A percentile compares a stretch with the other conserved stretches of the same genome.
phyloP scores from a whole-genome alignment of 1,284 basidiomycete species.

The Coniophora puteana region DNA sequence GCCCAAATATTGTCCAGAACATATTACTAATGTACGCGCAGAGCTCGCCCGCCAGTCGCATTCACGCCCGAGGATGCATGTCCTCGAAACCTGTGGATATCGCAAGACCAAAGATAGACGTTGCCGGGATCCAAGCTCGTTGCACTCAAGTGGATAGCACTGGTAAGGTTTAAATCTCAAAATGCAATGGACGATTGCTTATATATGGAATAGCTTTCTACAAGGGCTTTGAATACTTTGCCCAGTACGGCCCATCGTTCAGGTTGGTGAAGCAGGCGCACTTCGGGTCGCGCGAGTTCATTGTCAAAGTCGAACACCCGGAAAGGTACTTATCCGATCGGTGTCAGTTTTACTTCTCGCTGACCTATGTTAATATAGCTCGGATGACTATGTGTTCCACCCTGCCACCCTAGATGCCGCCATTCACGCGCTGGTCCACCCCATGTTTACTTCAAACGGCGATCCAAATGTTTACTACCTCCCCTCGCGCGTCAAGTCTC shows the following conservation, averaged over 20 bases:
- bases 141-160: neutral
- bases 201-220: conserved; percentile 17
- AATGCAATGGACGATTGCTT: too few species aligned
- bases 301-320: conserved; percentile 15
- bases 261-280: conserved; percentile 11
- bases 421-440: conserved; percentile 28
- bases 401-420: conserved; percentile 37
- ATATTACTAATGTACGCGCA: neutral
- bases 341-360: neutral
- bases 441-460: conserved; percentile 18
- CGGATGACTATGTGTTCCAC: conserved; percentile 29
- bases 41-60: conserved; percentile 9
- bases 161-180: too few species aligned
- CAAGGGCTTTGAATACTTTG: conserved; percentile 13
- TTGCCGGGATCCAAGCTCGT: conserved; percentile 17
- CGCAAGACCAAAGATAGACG: conserved; percentile 6
- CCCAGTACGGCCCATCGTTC: conserved; percentile 19
- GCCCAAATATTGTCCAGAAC: conserved; percentile 6
- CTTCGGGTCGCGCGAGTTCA: conserved; percentile 12
- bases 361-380: neutral
- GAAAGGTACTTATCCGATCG: too few species aligned
- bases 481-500: conserved; percentile 18
- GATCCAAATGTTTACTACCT: conserved; percentile 28
- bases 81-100: conserved; percentile 16
- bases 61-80: conserved; percentile 31